Conservation (phyloP, 2,329 filamentous ascomycete species). For the Curvularia lunata region DNA sequence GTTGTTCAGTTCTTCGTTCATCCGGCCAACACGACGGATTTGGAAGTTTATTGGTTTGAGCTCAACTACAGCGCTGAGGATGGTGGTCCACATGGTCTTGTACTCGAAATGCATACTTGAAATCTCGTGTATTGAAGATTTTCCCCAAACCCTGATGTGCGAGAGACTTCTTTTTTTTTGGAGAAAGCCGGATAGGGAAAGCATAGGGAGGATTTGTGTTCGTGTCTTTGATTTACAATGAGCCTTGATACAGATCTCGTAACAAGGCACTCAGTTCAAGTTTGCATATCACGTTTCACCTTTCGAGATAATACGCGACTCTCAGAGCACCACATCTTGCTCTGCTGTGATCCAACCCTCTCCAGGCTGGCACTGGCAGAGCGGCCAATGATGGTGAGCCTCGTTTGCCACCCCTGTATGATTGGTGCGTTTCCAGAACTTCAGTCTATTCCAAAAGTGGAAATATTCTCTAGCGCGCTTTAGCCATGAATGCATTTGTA, state of each 20-base stretch:
- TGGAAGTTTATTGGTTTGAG: conserved; percentile 42
- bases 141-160: too few species aligned
- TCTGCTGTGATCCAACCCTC: background rate
- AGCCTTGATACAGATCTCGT: background rate
- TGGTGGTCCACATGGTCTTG: conserved; percentile 39
- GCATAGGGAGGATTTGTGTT: background rate
- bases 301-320: background rate
- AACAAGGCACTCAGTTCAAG: background rate
- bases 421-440: background rate
- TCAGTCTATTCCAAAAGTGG: conserved; percentile 1
- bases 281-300: background rate
- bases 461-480: conserved; percentile 14
- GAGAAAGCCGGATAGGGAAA: background rate
- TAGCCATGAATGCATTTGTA: conserved; percentile 8
- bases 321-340: background rate
- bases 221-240: background rate
- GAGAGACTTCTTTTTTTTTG: too few species aligned
- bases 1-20: conserved; percentile 39
- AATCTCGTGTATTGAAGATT: background rate
- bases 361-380: too few species aligned
- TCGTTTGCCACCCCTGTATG: background rate
- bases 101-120: conserved; percentile 36
- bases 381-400: background rate
- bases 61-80: conserved; percentile 27
- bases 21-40: conserved; percentile 23